A percentile compares a stretch with the other conserved stretches of the same genome.
Evolutionary conservation across 257 asterid genomes (phyloP).

Genomic region (Solanum etuberosum): DNA sequence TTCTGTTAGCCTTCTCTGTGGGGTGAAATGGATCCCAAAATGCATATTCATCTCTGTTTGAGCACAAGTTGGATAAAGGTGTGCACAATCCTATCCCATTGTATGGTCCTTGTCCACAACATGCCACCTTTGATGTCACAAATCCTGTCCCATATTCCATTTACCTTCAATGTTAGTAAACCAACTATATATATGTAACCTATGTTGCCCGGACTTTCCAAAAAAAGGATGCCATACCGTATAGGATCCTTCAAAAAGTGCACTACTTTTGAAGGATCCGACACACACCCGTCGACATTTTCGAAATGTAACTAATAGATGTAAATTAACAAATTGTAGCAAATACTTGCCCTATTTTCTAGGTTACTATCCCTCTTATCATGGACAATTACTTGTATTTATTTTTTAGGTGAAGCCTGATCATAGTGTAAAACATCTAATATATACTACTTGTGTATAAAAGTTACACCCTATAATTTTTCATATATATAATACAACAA

Average conservation of each 20-base stretch:
- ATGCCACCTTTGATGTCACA: constrained; percentile 57
- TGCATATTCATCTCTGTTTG: constrained; percentile 48
- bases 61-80: constrained; percentile 50
- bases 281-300: too few species aligned
- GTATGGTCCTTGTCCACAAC: constrained; percentile 93
- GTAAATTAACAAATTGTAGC: not conserved
- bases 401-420: not conserved
- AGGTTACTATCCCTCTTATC: not conserved
- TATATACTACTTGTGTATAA: not conserved
- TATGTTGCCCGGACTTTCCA: not conserved
- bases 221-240: not conserved
- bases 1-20: constrained; percentile 61
- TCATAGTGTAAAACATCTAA: not conserved
- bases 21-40: constrained; percentile 95
- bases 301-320: not conserved
- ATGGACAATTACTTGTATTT: not conserved
- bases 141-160: constrained; percentile 37
- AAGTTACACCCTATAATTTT: not conserved
- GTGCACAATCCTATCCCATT: constrained; percentile 89
- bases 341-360: not conserved
- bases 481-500: not conserved
- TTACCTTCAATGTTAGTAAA: not conserved
- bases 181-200: not conserved
- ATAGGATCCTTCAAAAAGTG: not conserved
- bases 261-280: not conserved